These are phyloP conservation scores for Flammula alnicola DNA, from an alignment of 1,284 basidiomycete species.

Conservation along the genomic window DNA sequence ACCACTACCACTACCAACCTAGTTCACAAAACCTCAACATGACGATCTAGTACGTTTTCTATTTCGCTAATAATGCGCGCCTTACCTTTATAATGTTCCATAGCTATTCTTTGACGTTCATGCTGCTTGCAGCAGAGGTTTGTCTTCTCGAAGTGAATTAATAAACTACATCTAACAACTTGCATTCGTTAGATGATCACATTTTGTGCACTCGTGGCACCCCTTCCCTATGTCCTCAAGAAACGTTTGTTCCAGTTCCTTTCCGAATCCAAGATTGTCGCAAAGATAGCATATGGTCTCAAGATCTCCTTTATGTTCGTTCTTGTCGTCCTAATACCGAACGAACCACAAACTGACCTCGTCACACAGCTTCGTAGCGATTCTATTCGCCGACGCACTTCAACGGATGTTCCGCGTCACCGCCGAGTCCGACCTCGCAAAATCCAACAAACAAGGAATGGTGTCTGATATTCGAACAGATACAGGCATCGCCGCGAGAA, in stretches of 20 bases:
- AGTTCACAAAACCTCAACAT: conserved; percentile 41
- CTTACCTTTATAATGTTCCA: not conserved
- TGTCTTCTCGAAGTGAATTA: conserved; percentile 14
- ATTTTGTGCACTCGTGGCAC: conserved; percentile 76
- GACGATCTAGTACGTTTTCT: conserved; percentile 69
- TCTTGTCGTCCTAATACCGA: conserved; percentile 7
- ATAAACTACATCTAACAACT: no score
- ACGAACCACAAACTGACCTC: no score
- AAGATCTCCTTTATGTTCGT: conserved; percentile 95
- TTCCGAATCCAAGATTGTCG: conserved; percentile 67
- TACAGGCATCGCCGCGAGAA: conserved; percentile 84
- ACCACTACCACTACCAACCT: conserved; percentile 4
- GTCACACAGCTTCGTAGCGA: conserved; percentile 87
- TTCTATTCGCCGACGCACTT: conserved; percentile 88
- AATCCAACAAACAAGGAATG: conserved; percentile 51
- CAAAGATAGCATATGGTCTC: conserved; percentile 78
- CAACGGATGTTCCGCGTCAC: conserved; percentile 93
- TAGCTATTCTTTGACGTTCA: conserved; percentile 78
- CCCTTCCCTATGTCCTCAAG: conserved; percentile 76
- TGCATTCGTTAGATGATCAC: conserved; percentile 63
- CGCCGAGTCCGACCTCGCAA: conserved; percentile 75
- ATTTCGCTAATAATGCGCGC: not conserved
- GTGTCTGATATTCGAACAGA: conserved; percentile 77
- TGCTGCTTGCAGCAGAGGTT: conserved; percentile 76
- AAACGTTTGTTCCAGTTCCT: conserved; percentile 80